phyloP scores from a whole-genome alignment of 192 early-diverging fungal genomes.

The Backusella tuberculispora region DNA sequence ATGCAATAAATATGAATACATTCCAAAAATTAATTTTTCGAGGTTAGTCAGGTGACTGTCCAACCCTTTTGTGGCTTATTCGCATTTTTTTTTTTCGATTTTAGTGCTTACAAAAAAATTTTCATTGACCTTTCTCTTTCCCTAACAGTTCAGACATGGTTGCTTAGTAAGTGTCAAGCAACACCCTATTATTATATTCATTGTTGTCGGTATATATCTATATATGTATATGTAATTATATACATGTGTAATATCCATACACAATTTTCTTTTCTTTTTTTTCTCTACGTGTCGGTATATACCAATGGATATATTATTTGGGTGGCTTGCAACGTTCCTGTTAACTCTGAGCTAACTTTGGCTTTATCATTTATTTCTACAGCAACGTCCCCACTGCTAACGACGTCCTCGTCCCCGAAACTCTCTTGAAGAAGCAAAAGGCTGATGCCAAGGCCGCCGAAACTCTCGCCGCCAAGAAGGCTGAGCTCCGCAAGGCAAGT shows the following conservation, averaged over 20 bases:
- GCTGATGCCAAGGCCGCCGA: conserved; percentile 71
- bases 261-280: neutral
- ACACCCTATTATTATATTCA: neutral
- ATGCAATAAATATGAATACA: neutral
- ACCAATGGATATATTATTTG: neutral
- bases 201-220: neutral
- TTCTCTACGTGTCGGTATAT: neutral
- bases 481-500: conserved; percentile 59
- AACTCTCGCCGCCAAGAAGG: conserved; percentile 57
- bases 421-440: conserved; percentile 85
- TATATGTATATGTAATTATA: neutral
- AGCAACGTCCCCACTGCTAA: conserved; percentile 58
- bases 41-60: neutral
- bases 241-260: neutral
- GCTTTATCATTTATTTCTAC: neutral
- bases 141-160: conserved; percentile 28
- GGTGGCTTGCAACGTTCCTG: conserved; percentile 4
- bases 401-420: conserved; percentile 83
- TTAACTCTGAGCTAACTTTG: neutral
- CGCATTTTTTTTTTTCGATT: neutral
- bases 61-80: neutral
- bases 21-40: neutral
- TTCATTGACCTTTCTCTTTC: conserved; percentile 23
- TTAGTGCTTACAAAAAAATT: conserved; percentile 14
- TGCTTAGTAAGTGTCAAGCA: conserved; percentile 25